phyloP scores from a whole-genome alignment of 78 protist genomes.

The Polysphondylium violaceum region DNA sequence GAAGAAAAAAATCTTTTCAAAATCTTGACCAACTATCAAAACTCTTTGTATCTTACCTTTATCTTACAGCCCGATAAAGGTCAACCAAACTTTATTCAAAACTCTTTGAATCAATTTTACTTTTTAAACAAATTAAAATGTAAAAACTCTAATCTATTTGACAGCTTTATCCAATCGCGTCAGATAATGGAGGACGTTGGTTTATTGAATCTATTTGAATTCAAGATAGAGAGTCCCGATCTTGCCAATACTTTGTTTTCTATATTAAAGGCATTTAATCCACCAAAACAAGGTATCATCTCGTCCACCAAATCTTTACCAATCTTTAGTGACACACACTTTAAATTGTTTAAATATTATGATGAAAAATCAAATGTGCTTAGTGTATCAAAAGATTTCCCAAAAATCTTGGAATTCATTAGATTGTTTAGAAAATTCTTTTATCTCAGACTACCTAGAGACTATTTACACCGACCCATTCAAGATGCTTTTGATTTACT shows the following conservation, averaged over 20 bases:
- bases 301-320: no score
- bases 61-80: constrained; percentile 23
- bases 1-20: no score
- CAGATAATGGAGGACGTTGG: constrained; percentile 2
- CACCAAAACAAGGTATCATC: no score
- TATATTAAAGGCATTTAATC: no score
- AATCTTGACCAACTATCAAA: neutral
- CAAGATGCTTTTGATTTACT: constrained; percentile 14
- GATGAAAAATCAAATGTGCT: neutral
- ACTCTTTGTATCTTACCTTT: constrained; percentile 20
- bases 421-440: constrained; percentile 27
- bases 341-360: constrained; percentile 1
- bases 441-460: constrained; percentile 24
- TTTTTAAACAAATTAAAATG: constrained; percentile 9
- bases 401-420: neutral
- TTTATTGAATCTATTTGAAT: neutral
- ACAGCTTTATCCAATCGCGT: neutral
- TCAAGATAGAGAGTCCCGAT: no score
- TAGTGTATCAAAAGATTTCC: constrained; percentile 34
- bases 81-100: constrained; percentile 24
- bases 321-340: constrained; percentile 6
- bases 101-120: constrained; percentile 15
- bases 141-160: neutral
- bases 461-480: constrained; percentile 16
- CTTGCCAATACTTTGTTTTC: no score